Evolutionary conservation across 2,329 filamentous ascomycete species (phyloP).

Genomic region (Metarhizium album): DNA sequence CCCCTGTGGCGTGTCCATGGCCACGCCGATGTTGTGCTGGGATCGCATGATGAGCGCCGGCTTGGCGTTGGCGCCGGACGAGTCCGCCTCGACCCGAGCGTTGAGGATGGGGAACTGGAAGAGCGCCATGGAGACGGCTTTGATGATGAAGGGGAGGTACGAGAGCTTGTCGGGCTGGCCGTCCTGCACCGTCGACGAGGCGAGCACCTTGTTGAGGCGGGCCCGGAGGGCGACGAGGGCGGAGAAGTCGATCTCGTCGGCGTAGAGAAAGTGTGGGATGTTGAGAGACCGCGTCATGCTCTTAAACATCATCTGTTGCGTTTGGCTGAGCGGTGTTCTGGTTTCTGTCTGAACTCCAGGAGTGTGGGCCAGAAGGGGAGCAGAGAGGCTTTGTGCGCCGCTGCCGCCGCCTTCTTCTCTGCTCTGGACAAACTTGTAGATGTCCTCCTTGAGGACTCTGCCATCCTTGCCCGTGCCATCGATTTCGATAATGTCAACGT

Average conservation of each 20-base stretch:
- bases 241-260: conserved; percentile 78
- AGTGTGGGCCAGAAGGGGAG: conserved; percentile 11
- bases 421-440: conserved; percentile 57
- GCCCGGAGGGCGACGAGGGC: conserved; percentile 60
- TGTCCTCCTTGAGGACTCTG: conserved; percentile 84
- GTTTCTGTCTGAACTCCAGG: conserved; percentile 54
- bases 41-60: conserved; percentile 68
- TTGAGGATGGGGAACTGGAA: conserved; percentile 80
- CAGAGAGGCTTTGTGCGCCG: conserved; percentile 11
- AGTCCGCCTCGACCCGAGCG: conserved; percentile 73
- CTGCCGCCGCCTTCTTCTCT: conserved; percentile 28
- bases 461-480: conserved; percentile 83
- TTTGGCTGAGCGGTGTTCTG: conserved; percentile 57
- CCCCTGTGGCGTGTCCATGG: conserved; percentile 85
- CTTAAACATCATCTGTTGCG: conserved; percentile 94
- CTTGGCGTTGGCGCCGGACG: conserved; percentile 42
- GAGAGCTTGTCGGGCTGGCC: conserved; percentile 56
- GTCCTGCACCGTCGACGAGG: conserved; percentile 32
- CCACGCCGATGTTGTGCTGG: conserved; percentile 89
- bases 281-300: conserved; percentile 83
- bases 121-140: conserved; percentile 81
- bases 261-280: conserved; percentile 94
- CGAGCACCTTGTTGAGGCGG: conserved; percentile 59
- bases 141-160: conserved; percentile 89
- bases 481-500: conserved; percentile 68